phyloP scores from a whole-genome alignment of 306 rosid genomes.

The Pterocarpus santalinus region DNA sequence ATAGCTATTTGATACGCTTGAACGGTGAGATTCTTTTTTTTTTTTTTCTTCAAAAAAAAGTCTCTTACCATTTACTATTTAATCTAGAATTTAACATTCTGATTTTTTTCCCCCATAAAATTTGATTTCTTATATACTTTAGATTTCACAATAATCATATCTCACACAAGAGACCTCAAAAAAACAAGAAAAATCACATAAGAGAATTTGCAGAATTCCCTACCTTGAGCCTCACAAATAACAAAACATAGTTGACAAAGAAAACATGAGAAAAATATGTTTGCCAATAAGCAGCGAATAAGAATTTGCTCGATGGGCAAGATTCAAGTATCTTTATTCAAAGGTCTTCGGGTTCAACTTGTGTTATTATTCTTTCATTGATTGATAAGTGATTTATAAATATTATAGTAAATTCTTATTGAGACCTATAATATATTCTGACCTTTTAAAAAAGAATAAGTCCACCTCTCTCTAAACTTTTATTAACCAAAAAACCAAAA shows the following conservation, averaged over 20 bases:
- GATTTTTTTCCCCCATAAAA: background rate
- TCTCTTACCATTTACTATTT: background rate
- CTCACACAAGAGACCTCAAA: no score
- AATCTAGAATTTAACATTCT: background rate
- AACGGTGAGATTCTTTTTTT: slow-evolving; percentile 33
- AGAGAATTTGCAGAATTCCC: slow-evolving; percentile 6
- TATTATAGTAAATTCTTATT: background rate
- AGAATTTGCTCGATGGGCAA: background rate
- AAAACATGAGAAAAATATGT: background rate
- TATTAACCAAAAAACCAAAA: background rate
- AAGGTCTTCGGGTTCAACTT: background rate
- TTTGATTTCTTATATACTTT: background rate
- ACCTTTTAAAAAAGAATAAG: background rate
- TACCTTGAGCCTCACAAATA: background rate
- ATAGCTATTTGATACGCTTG: slow-evolving; percentile 20
- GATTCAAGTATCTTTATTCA: background rate
- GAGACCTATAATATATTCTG: background rate
- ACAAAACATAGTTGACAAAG: slow-evolving; percentile 13
- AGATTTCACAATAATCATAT: slow-evolving; percentile 4
- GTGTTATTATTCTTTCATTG: background rate
- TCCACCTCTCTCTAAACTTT: background rate
- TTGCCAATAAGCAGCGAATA: background rate
- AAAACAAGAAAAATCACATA: background rate
- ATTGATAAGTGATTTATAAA: background rate
- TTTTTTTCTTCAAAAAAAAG: background rate